Conservation (phyloP, 257 asterid genomes). For the Ajuga chamaepitys region DNA sequence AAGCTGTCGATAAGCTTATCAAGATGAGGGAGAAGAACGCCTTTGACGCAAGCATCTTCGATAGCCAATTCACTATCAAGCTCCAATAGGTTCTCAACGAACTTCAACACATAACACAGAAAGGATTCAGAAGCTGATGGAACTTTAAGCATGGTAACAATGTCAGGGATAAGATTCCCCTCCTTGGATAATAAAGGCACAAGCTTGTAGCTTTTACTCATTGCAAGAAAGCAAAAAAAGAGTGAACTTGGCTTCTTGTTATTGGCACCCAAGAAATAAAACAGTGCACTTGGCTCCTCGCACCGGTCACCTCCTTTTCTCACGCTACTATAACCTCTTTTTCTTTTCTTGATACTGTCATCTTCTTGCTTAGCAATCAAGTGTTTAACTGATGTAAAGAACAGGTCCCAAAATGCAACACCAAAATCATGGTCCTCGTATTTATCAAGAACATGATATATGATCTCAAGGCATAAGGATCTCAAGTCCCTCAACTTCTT, state of each 20-base stretch:
- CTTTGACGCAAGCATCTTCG: constrained; percentile 39
- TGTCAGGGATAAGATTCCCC: constrained; percentile 72
- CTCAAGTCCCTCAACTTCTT: constrained; percentile 85
- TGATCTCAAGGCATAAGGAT: constrained; percentile 74
- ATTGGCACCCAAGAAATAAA: constrained; percentile 46
- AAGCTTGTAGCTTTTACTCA: constrained; percentile 78
- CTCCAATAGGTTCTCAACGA: constrained; percentile 67
- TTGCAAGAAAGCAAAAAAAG: constrained; percentile 83
- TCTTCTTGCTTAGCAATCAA: constrained; percentile 70
- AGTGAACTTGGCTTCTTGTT: constrained; percentile 85
- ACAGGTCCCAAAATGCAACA: constrained; percentile 65
- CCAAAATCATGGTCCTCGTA: constrained; percentile 61
- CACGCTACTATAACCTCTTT: neutral
- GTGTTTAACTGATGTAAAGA: constrained; percentile 60
- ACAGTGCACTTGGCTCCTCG: neutral
- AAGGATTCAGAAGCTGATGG: constrained; percentile 68
- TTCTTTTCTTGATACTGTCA: constrained; percentile 50
- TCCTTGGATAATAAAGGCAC: constrained; percentile 55
- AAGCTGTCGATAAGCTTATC: constrained; percentile 61
- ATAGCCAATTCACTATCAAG: constrained; percentile 58
- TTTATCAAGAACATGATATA: constrained; percentile 50
- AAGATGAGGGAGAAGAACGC: constrained; percentile 57
- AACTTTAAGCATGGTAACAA: constrained; percentile 62
- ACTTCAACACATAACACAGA: constrained; percentile 57
- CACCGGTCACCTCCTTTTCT: neutral